A percentile compares a stretch with the other conserved stretches of the same genome.
Conservation (phyloP, 2,329 filamentous ascomycete species). For the Neobulgaria alba region DNA sequence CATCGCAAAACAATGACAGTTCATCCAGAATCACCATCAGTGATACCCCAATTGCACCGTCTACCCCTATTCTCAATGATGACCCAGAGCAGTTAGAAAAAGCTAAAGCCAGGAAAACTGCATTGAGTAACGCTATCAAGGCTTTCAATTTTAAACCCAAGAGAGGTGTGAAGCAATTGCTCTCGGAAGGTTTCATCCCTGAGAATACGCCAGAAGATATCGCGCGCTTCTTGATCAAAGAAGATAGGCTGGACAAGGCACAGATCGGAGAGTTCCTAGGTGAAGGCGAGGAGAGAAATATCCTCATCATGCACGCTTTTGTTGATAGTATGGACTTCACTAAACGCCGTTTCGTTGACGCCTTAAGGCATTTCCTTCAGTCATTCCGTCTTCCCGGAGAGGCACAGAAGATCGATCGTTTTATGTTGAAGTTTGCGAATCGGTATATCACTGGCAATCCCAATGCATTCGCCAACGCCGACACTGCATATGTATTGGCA, state of each 20-base stretch:
- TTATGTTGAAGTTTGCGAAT: slow-evolving; percentile 98
- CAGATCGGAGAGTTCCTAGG: slow-evolving; percentile 91
- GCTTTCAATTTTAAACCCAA: slow-evolving; percentile 99
- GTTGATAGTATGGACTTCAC: slow-evolving; percentile 92
- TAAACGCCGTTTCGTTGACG: slow-evolving; percentile 86
- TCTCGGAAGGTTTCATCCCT: slow-evolving; percentile 80
- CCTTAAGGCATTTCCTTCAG: slow-evolving; percentile 83
- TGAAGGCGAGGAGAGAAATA: slow-evolving; percentile 86
- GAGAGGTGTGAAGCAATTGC: slow-evolving; percentile 73
- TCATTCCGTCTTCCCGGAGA: slow-evolving; percentile 92
- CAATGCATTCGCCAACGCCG: slow-evolving; percentile 94
- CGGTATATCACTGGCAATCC: slow-evolving; percentile 92
- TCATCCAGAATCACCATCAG: slow-evolving; percentile 49
- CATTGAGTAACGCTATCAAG: slow-evolving; percentile 76
- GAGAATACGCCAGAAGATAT: slow-evolving; percentile 75
- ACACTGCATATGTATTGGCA: slow-evolving; percentile 90
- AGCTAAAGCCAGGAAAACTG: slow-evolving; percentile 89
- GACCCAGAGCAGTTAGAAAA: slow-evolving; percentile 92
- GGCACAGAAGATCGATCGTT: slow-evolving; percentile 97
- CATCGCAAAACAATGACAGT: slow-evolving; percentile 45
- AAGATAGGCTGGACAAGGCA: slow-evolving; percentile 82
- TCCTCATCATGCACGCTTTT: slow-evolving; percentile 97
- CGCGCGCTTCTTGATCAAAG: slow-evolving; percentile 70
- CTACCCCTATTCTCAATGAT: slow-evolving; percentile 69
- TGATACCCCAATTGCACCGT: slow-evolving; percentile 48